Evolutionary conservation across 805 yeast genomes (phyloP), one percentile per base, ranked within the genome.

Genomic region (Priceomyces melissophilus): DNA sequence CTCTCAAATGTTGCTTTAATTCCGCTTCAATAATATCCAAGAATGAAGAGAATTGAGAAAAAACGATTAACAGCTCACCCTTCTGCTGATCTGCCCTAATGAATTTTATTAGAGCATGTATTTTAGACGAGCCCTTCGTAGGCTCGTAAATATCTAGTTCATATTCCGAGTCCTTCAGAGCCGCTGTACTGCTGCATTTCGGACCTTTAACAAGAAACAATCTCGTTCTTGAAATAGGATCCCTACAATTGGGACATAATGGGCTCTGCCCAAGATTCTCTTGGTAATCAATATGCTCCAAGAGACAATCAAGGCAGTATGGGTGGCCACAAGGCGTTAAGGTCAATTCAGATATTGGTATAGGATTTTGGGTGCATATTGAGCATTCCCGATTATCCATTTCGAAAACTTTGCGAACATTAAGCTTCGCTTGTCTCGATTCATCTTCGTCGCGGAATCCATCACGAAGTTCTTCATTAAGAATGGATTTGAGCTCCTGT

Each of bases 41-140:
- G 53, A 80, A 91, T 0, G 87, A 75, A 0, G 96, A 85, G 53
- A 90, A 90, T 52, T 91, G 97, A 2, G 96, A 88, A 55, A 91
- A 91, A 0, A 91, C 90, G 37, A 91, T 89, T 3, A 85, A 79
- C 52, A 85, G 88, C 43, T 82, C 87, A 11, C 79, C 80, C 0
- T 83, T 78, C 7, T 76, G 69, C 11, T 76, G 78, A 17, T 73
- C 77, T 20, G 61, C 63, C 29, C 76, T 65, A 12, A 88, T 60
- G 53, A 84, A 88, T 3, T 69, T 61, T 4, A 86, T 43, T 17
- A 89, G 65, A 0, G 95, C 88, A 48, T 78, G 77, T 10, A 87
- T 69, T 57, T 89, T 89, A 0, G 95, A 77, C 0, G 96, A 83
- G 37, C 81, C 73, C 12, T 69, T 71, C 46, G 69, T 69, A 1